Base-by-base conservation (phyloP, 2,329 filamentous ascomycete genomes). In the Trichoderma endophyticum region DNA sequence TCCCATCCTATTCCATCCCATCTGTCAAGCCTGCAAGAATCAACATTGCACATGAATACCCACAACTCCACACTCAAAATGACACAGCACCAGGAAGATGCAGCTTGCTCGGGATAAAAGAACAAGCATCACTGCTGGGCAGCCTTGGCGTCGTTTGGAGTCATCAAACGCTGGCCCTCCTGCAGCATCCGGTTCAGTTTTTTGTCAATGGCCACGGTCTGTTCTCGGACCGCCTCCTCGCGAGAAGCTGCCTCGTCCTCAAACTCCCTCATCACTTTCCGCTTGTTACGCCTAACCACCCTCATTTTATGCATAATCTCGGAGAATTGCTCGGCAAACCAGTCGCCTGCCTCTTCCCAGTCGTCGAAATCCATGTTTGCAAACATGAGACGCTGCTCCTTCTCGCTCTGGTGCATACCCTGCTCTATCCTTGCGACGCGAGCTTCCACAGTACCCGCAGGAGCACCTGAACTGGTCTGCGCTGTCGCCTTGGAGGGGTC, bases 341-440 rank as follows among this genome's bases (percentile, higher is more conserved):
- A 90, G 74, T 89, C 87, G 6, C 88, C 88, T 1, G 87, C 84
- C 15, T 84, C 81, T 75, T 90, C 88, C 88, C 88, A 90, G 68
- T 90, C 88, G 18, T 83, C 80, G 15, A 89, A 81, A 1, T 85
- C 79, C 83, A 90, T 86, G 67, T 83, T 82, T 3, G 82, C 83
- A 76, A 90, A 89, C 69, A 90, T 85, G 1, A 82, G 78, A 36
- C 80, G 81, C 75, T 88, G 86, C 63, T 86, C 84, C 36, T 78
- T 76, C 63, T 84, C 83, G 9, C 81, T 81, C 70, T 85, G 82
- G 68, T 79, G 80, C 73, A 84, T 84, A 77, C 84, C 87, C 74
- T 88, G 84, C 56, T 83, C 79, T 14, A 90, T 81, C 73, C 85
- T 86, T 11, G 85, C 82, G 8, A 83, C 80, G 6, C 89, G 77